Evolutionary conservation across 1,284 basidiomycete genomes (phyloP), one percentile per base, ranked within the genome.

Genomic region (Phellinidium pouzarii): DNA sequence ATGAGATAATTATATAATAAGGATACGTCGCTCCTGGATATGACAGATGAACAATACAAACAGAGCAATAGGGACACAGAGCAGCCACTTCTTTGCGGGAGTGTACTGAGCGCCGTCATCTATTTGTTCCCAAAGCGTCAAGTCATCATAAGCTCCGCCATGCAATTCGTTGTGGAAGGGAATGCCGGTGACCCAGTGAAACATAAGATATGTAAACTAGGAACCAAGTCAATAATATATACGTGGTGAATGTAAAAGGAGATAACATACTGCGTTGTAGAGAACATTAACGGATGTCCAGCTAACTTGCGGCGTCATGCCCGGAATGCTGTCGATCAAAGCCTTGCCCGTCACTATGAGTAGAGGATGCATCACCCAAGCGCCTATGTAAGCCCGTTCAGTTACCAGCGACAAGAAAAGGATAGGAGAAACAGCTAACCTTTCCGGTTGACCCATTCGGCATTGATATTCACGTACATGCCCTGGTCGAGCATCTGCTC

Each of bases 71-170:
- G 95, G 95, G 7, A 96, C 85, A 54, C 82, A 86, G 52, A 96
- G 83, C 38, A 99, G 75, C 92, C 94, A 99, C 68, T 99, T 99
- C 74, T 95, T 97, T 2, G 95, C 87, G 0, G 95, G 95, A 1
- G 95, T 99, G 70, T 99, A 96, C 64, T 99, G 95, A 0, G 94
- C 95, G 37, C 95, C 95, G 56, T 92, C 88, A 68, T 99, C 95
- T 56, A 99, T 99, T 77, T 99, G 95, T 67, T 99, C 95, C 95
- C 95, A 99, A 23, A 99, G 73, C 0, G 96, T 99, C 45, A 99
- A 78, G 61, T 97, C 91, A 67, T 99, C 95, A 71, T 96, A 99
- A 4, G 91, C 95, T 40, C 96, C 96, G 11, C 86, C 86, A 60
- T 90, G 87, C 29, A 87, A 69, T 66, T 93, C 77, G 64, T 84